Evolutionary conservation across 2,329 filamentous ascomycete species (phyloP).

Genomic region (Madurella fahalii): DNA sequence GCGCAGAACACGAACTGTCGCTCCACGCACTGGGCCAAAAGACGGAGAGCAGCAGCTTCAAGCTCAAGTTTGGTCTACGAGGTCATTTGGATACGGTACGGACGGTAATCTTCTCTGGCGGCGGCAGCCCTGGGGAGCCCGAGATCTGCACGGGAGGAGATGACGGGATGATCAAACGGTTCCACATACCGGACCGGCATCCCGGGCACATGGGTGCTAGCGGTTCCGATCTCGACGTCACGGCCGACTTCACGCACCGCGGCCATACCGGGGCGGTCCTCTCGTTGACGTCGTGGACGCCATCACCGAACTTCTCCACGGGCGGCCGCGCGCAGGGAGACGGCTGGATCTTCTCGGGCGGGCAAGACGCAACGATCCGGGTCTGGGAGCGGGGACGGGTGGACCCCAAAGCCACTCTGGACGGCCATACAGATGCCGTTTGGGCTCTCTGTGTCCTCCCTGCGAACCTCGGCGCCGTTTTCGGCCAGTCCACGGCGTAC

Average conservation of each 20-base stretch:
- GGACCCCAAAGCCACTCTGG: conserved; percentile 89
- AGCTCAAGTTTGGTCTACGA: conserved; percentile 84
- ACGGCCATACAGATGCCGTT: conserved; percentile 91
- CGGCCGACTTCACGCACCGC: conserved; percentile 90
- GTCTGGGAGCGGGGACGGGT: conserved; percentile 95
- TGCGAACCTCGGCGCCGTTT: conserved; percentile 72
- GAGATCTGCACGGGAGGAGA: conserved; percentile 96
- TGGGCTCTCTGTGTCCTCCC: conserved; percentile 94
- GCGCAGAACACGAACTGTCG: conserved; percentile 61
- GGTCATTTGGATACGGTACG: conserved; percentile 93
- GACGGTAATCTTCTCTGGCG: conserved; percentile 93
- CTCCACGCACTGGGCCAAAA: conserved; percentile 50
- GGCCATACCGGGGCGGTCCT: conserved; percentile 91
- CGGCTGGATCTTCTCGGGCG: conserved; percentile 97
- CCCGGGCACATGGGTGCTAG: conserved; percentile 41
- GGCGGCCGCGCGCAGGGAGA: conserved; percentile 85
- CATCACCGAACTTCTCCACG: conserved; percentile 82
- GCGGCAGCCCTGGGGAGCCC: conserved; percentile 89
- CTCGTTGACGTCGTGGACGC: conserved; percentile 79
- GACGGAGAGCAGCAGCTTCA: conserved; percentile 74
- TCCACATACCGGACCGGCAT: conserved; percentile 86
- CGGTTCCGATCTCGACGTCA: conserved; percentile 80
- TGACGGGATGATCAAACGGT: conserved; percentile 92
- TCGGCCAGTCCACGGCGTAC: conserved; percentile 69
- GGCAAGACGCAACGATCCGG: conserved; percentile 85